Conservation (phyloP, 768 basidiomycete genomes). For the Dictyophora rubrovolvata region DNA sequence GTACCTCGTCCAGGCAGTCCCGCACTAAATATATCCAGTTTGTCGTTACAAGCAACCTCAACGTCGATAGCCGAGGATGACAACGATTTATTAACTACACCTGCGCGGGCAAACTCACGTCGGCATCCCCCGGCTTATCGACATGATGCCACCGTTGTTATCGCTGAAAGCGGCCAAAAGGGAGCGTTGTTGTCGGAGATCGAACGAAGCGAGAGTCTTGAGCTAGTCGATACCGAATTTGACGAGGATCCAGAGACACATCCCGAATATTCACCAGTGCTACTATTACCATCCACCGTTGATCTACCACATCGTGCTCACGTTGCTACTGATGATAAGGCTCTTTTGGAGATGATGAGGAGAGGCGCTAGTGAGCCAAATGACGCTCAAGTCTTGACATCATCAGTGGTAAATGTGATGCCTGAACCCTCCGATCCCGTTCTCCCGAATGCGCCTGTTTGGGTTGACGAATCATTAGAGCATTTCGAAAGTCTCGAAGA, state of each 20-base stretch:
- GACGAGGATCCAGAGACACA: background rate
- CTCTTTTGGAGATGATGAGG: conserved; percentile 1
- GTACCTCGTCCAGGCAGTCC: too few relatives aligned
- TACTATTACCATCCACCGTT: background rate
- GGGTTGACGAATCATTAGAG: conserved; percentile 2
- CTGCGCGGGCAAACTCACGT: background rate
- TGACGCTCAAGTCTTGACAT: background rate
- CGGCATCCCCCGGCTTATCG: background rate
- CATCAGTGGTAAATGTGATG: background rate
- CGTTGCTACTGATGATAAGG: conserved; percentile 13
- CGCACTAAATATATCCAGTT: background rate
- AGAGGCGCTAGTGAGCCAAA: background rate
- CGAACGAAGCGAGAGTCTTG: too few relatives aligned
- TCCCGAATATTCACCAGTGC: background rate
- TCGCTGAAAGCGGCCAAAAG: too few relatives aligned
- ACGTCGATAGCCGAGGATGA: background rate
- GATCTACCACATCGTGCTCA: background rate
- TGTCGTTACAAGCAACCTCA: background rate
- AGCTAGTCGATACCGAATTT: background rate
- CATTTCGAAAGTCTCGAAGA: background rate
- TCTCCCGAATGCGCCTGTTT: background rate
- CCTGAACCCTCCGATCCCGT: background rate
- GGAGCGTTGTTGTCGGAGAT: too few relatives aligned
- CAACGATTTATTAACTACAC: background rate
- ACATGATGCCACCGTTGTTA: background rate